These are phyloP conservation scores for Aspergillus panamensis DNA, from an alignment of 495 filamentous ascomycete genomes.

Conservation along the genomic window DNA sequence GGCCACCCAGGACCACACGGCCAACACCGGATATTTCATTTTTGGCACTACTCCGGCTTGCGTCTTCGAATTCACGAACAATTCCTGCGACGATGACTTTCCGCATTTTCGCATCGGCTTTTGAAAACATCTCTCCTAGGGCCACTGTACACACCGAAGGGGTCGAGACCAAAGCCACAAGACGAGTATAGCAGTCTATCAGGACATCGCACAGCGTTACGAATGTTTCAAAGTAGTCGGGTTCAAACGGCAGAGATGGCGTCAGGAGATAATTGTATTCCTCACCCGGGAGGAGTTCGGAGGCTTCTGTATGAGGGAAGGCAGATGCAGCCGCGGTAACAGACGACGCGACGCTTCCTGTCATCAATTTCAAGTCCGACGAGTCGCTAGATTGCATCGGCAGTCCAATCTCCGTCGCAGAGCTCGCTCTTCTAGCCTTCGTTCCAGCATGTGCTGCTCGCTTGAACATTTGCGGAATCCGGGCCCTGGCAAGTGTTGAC, in stretches of 20 bases:
- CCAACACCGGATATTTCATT: constrained; percentile 78
- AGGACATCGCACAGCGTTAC: constrained; percentile 95
- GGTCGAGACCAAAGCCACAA: constrained; percentile 65
- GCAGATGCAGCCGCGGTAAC: constrained; percentile 38
- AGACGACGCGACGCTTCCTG: constrained; percentile 39
- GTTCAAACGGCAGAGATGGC: constrained; percentile 91
- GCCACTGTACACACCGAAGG: constrained; percentile 65
- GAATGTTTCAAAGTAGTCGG: constrained; percentile 96
- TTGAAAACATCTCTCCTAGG: constrained; percentile 72
- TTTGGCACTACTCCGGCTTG: constrained; percentile 67
- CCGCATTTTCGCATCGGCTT: constrained; percentile 78
- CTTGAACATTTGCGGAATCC: constrained; percentile 88
- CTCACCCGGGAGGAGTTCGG: constrained; percentile 61
- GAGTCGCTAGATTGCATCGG: constrained; percentile 56
- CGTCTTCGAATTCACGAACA: constrained; percentile 91
- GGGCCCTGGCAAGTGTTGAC: constrained; percentile 68
- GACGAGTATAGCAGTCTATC: constrained; percentile 83
- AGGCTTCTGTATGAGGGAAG: constrained; percentile 49
- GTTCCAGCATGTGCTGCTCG: constrained; percentile 56
- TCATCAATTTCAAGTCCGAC: constrained; percentile 46
- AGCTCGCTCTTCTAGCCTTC: constrained; percentile 71
- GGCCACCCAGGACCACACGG: constrained; percentile 82
- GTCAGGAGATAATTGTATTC: constrained; percentile 86
- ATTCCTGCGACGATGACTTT: constrained; percentile 83
- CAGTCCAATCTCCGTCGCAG: constrained; percentile 60